These are phyloP conservation scores for Didymella keratinophila DNA, from an alignment of 2,329 filamentous ascomycete species.

Conservation along the genomic window DNA sequence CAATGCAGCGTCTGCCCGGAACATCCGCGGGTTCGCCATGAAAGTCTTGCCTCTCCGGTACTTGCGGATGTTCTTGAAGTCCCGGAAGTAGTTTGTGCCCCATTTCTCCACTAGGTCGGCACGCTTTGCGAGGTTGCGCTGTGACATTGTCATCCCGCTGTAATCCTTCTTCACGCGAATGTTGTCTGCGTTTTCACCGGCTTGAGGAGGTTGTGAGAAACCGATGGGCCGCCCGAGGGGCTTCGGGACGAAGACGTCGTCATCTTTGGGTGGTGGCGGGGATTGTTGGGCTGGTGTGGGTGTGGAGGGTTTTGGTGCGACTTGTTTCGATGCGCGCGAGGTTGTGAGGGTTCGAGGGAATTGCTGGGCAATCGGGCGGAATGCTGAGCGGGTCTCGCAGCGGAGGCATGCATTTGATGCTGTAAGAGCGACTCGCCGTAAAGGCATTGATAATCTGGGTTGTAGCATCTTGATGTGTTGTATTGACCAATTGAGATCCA, in stretches of 20 bases:
- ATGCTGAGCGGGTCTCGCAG: slow-evolving; percentile 24
- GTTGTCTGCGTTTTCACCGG: slow-evolving; percentile 83
- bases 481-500: slow-evolving; percentile 2
- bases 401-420: slow-evolving; percentile 27
- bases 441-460: slow-evolving; percentile 35
- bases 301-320: slow-evolving; percentile 29
- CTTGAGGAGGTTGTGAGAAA: slow-evolving; percentile 73
- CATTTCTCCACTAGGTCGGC: slow-evolving; percentile 79
- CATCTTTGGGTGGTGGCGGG: slow-evolving; percentile 28
- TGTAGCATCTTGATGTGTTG: slow-evolving; percentile 40
- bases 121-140: slow-evolving; percentile 73
- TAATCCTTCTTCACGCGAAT: slow-evolving; percentile 58
- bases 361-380: slow-evolving; percentile 13
- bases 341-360: slow-evolving; percentile 37
- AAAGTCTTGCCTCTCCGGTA: slow-evolving; percentile 91
- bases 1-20: slow-evolving; percentile 80
- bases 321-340: slow-evolving; percentile 30
- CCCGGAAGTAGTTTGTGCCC: slow-evolving; percentile 90
- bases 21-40: slow-evolving; percentile 81
- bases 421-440: slow-evolving; percentile 27
- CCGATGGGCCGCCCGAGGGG: slow-evolving; percentile 79
- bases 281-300: slow-evolving; percentile 6
- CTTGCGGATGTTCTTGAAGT: slow-evolving; percentile 83
- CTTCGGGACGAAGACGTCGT: slow-evolving; percentile 58
- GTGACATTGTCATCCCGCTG: slow-evolving; percentile 41